Evolutionary conservation across 805 yeast species (phyloP), one percentile per base, ranked within the genome.

Genomic region (Clavispora vitiphila): DNA sequence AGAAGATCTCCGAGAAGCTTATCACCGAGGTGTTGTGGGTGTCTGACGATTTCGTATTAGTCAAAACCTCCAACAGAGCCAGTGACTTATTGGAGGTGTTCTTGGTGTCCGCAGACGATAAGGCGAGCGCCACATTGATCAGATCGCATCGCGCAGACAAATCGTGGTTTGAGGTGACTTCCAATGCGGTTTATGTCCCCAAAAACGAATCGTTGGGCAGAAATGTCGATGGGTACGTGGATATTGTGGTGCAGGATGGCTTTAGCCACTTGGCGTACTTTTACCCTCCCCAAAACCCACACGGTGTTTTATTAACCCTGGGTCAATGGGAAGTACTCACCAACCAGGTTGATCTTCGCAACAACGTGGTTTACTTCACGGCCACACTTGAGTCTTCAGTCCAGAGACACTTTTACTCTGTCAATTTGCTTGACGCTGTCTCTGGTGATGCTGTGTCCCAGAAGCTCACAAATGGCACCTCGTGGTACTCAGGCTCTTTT

Each of bases 251-350:
- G 14, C 71, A 68, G 25, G 67, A 77, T 46, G 82, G 84, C 0
- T 82, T 61, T 57, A 77, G 75, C 46, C 99, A 93, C 61, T 68
- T 93, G 48, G 98, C 89, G 0, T 90, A 84, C 61, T 93, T 80
- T 58, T 69, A 86, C 2, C 93, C 96, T 5, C 78, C 88, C 2
- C 55, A 62, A 5, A 56, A 73, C 25, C 52, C 63, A 0, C 54
- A 59, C 3, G 80, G 80, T 1, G 69, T 73, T 20, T 60, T 82
- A 5, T 58, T 83, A 18, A 72, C 95, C 6, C 43, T 51, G 1
- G 99, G 99, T 6, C 64, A 74, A 1, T 93, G 96, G 96, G 99
- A 93, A 61, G 95, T 93, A n/a, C 31, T 51, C 12, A 18, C 42
- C 9, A 46, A 39, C 26, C 47, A 46, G 27, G 84, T 77, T 21